Evolutionary conservation across 2,329 filamentous ascomycete species (phyloP).

Genomic region (Leptodontidium sp.): DNA sequence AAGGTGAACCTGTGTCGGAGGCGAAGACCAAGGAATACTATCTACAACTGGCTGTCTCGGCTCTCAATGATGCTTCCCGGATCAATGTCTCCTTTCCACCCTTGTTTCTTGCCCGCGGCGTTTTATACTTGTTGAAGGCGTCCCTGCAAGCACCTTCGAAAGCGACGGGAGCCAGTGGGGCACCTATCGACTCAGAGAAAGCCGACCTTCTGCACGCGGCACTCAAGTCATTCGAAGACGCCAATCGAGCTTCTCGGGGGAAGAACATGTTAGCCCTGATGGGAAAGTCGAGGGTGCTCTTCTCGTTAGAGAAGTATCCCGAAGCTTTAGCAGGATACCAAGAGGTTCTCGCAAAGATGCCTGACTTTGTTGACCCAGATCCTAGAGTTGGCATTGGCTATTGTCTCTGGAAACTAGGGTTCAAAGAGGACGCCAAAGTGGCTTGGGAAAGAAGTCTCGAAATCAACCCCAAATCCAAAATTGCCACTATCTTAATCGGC

Average conservation of each 20-base stretch:
- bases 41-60: slow-evolving; percentile 87
- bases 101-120: slow-evolving; percentile 88
- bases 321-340: slow-evolving; percentile 89
- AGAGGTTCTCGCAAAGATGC: slow-evolving; percentile 84
- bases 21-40: slow-evolving; percentile 93
- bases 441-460: slow-evolving; percentile 92
- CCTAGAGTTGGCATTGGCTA: slow-evolving; percentile 95
- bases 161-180: slow-evolving; percentile 56
- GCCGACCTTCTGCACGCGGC: slow-evolving; percentile 84
- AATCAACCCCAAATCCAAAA: slow-evolving; percentile 82
- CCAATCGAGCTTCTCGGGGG: slow-evolving; percentile 81
- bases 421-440: slow-evolving; percentile 88
- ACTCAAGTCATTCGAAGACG: slow-evolving; percentile 94
- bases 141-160: slow-evolving; percentile 84
- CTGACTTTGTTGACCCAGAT: slow-evolving; percentile 88
- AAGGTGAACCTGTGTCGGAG: slow-evolving; percentile 71
- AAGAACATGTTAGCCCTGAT: slow-evolving; percentile 93
- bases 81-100: slow-evolving; percentile 93
- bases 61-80: slow-evolving; percentile 92
- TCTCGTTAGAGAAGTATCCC: slow-evolving; percentile 84
- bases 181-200: slow-evolving; percentile 70
- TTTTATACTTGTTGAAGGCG: slow-evolving; percentile 85
- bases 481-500: slow-evolving; percentile 88
- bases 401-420: slow-evolving; percentile 96
- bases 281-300: slow-evolving; percentile 87